Evolutionary conservation across 257 asterid genomes (phyloP).

Genomic region (Marsdenia floribunda): DNA sequence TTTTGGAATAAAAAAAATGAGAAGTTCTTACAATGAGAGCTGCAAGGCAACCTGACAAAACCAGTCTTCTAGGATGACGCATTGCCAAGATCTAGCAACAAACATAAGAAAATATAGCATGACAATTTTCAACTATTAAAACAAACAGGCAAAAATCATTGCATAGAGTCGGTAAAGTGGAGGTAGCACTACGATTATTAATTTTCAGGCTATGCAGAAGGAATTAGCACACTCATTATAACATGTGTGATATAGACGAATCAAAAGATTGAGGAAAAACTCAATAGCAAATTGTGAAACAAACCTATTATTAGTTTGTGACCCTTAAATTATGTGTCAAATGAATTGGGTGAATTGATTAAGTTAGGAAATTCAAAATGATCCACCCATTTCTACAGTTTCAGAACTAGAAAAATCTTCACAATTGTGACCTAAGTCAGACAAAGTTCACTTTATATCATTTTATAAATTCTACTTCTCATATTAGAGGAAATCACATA

Average conservation of each 20-base stretch:
- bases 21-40: slow-evolving; percentile 70
- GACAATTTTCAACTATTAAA: not conserved
- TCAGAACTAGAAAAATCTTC: not conserved
- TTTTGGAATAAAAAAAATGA: not conserved
- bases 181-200: not conserved
- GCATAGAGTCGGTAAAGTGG: not conserved
- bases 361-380: not conserved
- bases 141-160: not conserved
- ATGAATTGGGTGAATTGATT: not conserved
- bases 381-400: not conserved
- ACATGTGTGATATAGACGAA: not conserved
- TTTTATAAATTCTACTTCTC: not conserved
- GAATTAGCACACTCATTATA: not conserved
- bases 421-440: not conserved
- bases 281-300: not conserved
- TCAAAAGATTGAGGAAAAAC: not conserved
- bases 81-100: slow-evolving; percentile 75
- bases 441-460: not conserved
- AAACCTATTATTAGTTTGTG: not conserved
- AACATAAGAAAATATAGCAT: not conserved
- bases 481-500: not conserved
- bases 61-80: slow-evolving; percentile 96
- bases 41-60: slow-evolving; percentile 86
- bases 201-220: not conserved
- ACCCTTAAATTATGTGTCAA: not conserved